Evolutionary conservation across 495 filamentous ascomycete genomes (phyloP).

Genomic region (Viridothelium virens): DNA sequence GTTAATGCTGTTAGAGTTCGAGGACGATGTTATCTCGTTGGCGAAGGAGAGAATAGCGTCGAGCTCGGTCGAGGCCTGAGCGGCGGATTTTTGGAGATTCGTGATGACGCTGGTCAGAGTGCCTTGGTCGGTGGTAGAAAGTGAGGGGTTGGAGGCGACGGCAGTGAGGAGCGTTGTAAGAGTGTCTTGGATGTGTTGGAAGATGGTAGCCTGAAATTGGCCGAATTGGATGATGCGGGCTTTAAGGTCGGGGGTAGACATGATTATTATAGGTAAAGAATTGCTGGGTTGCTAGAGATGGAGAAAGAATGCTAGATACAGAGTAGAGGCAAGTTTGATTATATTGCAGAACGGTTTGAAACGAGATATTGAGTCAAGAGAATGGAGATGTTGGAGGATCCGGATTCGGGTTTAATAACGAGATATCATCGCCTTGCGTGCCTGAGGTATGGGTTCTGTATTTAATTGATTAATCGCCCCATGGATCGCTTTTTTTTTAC

Average conservation of each 20-base stretch:
- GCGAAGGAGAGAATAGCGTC: background rate
- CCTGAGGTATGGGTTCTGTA: too few relatives aligned
- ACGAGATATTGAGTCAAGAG: too few relatives aligned
- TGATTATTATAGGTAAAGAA: background rate
- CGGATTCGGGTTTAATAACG: too few relatives aligned
- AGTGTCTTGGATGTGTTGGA: background rate
- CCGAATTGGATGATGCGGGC: background rate
- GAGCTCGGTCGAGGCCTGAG: background rate
- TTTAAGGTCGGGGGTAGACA: background rate
- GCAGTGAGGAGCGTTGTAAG: background rate
- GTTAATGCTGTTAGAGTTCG: background rate
- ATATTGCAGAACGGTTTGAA: too few relatives aligned
- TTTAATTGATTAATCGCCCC: too few relatives aligned
- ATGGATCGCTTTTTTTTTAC: too few relatives aligned
- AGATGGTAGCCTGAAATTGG: background rate
- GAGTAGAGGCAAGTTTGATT: background rate
- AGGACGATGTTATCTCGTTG: background rate
- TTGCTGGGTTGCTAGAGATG: background rate
- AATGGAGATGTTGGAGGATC: too few relatives aligned
- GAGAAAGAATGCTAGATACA: background rate
- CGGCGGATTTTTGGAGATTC: background rate
- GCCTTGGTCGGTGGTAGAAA: background rate
- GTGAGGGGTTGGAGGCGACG: background rate
- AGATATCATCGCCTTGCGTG: too few relatives aligned
- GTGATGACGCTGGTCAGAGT: background rate